These are phyloP conservation scores for Pseudevernia furfuracea DNA, from an alignment of 495 filamentous ascomycete genomes.

Conservation along the genomic window DNA sequence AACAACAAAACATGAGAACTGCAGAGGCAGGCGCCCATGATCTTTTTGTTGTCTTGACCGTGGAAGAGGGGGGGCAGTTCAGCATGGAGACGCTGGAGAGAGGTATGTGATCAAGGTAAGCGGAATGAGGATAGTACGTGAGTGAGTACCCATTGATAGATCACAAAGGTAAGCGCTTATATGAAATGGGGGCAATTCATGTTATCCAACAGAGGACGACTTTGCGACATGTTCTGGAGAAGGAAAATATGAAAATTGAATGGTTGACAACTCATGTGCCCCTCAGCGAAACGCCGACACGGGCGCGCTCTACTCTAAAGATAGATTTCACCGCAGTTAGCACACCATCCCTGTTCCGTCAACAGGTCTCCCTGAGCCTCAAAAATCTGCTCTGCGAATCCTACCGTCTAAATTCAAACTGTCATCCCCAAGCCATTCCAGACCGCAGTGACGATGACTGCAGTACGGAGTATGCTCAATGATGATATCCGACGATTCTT, in stretches of 20 bases:
- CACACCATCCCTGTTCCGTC: not conserved
- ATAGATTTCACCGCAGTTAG: not conserved
- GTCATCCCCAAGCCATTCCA: not conserved
- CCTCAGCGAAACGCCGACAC: slow-evolving; percentile 12
- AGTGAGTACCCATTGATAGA: slow-evolving; percentile 18
- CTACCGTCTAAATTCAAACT: not conserved
- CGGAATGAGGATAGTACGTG: slow-evolving; percentile 3
- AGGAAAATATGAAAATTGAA: not conserved
- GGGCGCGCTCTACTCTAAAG: slow-evolving; percentile 13
- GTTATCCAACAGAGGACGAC: slow-evolving; percentile 14
- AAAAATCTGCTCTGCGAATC: not conserved
- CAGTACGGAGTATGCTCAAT: not conserved
- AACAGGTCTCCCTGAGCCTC: not conserved
- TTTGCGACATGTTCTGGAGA: slow-evolving; percentile 1
- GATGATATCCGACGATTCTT: not conserved
- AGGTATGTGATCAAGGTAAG: not conserved
- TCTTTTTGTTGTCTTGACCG: slow-evolving; percentile 15
- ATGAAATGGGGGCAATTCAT: slow-evolving; percentile 9
- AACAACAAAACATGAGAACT: slow-evolving; percentile 13
- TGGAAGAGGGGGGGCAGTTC: slow-evolving; percentile 4
- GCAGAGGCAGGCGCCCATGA: slow-evolving; percentile 17
- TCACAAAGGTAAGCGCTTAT: slow-evolving; percentile 17
- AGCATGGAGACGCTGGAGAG: slow-evolving; percentile 15
- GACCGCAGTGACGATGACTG: not conserved
- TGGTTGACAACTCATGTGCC: not conserved